Base-by-base conservation (phyloP, 768 basidiomycete species). In the Rhizopogon rudus region DNA sequence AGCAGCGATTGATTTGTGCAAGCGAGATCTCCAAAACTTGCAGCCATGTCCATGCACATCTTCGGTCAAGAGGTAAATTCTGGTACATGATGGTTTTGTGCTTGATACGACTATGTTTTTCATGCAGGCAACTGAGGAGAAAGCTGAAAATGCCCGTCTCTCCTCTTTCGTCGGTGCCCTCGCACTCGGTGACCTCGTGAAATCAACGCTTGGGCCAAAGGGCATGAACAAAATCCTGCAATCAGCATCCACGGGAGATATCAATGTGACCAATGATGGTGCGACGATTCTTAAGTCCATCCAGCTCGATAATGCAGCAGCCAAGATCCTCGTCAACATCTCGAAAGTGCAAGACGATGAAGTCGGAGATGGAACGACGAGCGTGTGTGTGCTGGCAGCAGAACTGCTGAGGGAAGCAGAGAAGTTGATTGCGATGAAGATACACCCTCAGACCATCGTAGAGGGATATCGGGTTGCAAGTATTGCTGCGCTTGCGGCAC, bases 171-270 rank as follows among this genome's bases (percentile, higher is more conserved):
- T 99, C 53, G 97, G 97, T 35, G 96, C 97, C 6, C 84, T 97
- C 62, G 97, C 97, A 0, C 81, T 99, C 35, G 97, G 97, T 42
- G 97, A 99, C 76, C 85, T 99, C 61, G 96, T 99, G 65, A 98
- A 98, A 75, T 96, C 94, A 1, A 99, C 97, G 7, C 81, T 99
- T 2, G 97, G 97, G 8, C 97, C 97, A 22, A 98, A 99, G 73
- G 97, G 97, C 53, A 99, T 98, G 96, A 98, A 98, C 85, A 98
- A 98, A 78, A 98, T 99, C 59, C 83, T 99, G 14, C 96, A 95
- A 71, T 95, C 93, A 1, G 84, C 73, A 1, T 91, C 93, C 5
- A 83, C 88, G 0, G 93, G 93, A 5, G 91, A 94, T 29, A 91
- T 99, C 65, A 97, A 87, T 60, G 96, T 99, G 48, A 99, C 97